phyloP scores from a whole-genome alignment of 768 basidiomycete species.

The Melanogaster broomeanus region DNA sequence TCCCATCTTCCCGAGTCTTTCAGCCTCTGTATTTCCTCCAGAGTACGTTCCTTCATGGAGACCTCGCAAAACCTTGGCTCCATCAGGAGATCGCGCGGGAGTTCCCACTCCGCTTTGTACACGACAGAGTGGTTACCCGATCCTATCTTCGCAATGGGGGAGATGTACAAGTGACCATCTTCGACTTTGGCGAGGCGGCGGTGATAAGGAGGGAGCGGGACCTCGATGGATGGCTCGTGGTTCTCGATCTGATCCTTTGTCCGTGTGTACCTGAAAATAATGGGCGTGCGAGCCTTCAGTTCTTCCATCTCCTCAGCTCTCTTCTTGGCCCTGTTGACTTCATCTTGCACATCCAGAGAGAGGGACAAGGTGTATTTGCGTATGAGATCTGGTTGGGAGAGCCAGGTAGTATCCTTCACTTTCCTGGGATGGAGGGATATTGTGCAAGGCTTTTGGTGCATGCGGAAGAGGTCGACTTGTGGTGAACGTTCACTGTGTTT shows the following conservation, averaged over 20 bases:
- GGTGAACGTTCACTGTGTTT: too few relatives aligned
- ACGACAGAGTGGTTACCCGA: slow-evolving; percentile 55
- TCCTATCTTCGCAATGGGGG: slow-evolving; percentile 38
- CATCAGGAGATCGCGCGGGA: slow-evolving; percentile 45
- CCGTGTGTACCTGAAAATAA: slow-evolving; percentile 20
- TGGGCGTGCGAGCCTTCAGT: slow-evolving; percentile 16
- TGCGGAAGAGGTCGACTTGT: too few relatives aligned
- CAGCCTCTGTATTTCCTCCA: slow-evolving; percentile 19
- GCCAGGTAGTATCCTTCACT: slow-evolving; percentile 23
- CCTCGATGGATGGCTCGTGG: slow-evolving; percentile 29
- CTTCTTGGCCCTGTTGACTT: slow-evolving; percentile 2
- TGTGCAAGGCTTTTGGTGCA: too few relatives aligned
- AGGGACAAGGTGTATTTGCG: slow-evolving; percentile 33
- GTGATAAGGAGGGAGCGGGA: slow-evolving; percentile 30
- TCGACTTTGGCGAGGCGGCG: slow-evolving; percentile 19
- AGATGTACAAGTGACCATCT: slow-evolving; percentile 54
- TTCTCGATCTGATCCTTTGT: slow-evolving; percentile 22
- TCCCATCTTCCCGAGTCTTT: slow-evolving; percentile 25
- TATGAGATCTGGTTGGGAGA: slow-evolving; percentile 29
- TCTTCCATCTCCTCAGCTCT: slow-evolving; percentile 10
- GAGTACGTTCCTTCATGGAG: slow-evolving; percentile 39
- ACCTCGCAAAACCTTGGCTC: slow-evolving; percentile 36
- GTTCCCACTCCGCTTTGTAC: slow-evolving; percentile 50
- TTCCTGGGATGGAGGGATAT: slow-evolving; percentile 4
- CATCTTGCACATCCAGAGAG: background rate